Conservation (phyloP, 768 basidiomycete genomes). For the Leccinum rimulosum region DNA sequence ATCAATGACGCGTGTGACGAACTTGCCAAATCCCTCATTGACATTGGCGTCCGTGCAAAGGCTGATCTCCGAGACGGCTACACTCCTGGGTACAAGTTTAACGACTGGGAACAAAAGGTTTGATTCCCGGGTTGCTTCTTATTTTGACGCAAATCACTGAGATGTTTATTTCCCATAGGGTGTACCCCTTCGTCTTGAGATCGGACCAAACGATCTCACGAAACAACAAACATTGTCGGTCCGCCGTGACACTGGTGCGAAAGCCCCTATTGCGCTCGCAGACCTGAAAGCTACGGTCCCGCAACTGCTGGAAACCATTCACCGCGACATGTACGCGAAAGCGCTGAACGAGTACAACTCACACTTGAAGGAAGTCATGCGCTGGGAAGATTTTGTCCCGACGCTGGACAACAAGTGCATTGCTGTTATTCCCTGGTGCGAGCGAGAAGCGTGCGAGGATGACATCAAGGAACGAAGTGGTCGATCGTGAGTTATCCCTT, state of each 20-base stretch:
- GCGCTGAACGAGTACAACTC: slow-evolving; percentile 74
- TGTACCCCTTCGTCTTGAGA: slow-evolving; percentile 94
- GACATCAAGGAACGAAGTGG: slow-evolving; percentile 96
- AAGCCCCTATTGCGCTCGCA: slow-evolving; percentile 50
- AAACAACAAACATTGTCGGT: slow-evolving; percentile 81
- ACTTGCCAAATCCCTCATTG: slow-evolving; percentile 70
- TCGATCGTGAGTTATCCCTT: slow-evolving; percentile 53
- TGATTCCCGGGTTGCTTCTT: slow-evolving; percentile 7
- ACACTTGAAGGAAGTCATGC: slow-evolving; percentile 67
- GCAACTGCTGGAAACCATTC: slow-evolving; percentile 78
- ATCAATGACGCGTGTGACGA: slow-evolving; percentile 80
- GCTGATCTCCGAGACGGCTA: slow-evolving; percentile 94
- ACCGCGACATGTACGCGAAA: slow-evolving; percentile 79
- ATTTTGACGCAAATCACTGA: neutral
- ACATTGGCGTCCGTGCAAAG: slow-evolving; percentile 75
- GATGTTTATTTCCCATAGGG: slow-evolving; percentile 50
- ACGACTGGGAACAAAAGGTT: slow-evolving; percentile 99
- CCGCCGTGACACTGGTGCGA: slow-evolving; percentile 75
- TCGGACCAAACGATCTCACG: slow-evolving; percentile 89
- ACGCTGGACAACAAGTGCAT: slow-evolving; percentile 85
- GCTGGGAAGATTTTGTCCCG: slow-evolving; percentile 94
- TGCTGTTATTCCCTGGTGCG: slow-evolving; percentile 94
- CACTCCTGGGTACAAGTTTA: slow-evolving; percentile 99
- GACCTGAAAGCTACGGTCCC: slow-evolving; percentile 52
- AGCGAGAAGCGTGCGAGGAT: slow-evolving; percentile 89